phyloP scores from a whole-genome alignment of 805 yeast genomes.

The Schwanniomyces sp. region DNA sequence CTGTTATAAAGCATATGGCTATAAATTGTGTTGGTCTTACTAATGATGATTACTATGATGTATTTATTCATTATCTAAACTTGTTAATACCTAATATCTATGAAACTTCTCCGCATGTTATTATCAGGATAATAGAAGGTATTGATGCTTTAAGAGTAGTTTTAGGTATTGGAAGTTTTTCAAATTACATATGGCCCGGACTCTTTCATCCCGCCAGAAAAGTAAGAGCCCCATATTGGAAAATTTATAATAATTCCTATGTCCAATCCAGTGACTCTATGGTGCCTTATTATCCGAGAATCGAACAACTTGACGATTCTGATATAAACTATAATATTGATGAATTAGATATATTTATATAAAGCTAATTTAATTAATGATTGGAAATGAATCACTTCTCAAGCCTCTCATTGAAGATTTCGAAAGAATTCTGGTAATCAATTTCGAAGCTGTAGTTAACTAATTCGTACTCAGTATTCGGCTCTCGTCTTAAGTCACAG shows the following conservation, averaged over 20 bases:
- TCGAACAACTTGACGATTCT: constrained; percentile 32
- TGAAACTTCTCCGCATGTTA: constrained; percentile 96
- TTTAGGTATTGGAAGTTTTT: constrained; percentile 71
- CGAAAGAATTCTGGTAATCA: constrained; percentile 5
- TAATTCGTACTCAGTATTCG: neutral
- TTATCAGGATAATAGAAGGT: constrained; percentile 75
- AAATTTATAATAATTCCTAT: constrained; percentile 72
- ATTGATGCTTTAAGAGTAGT: constrained; percentile 70
- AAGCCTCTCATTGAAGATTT: constrained; percentile 6
- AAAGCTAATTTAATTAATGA: constrained; percentile 1
- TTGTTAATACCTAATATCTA: constrained; percentile 83
- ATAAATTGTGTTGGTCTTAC: constrained; percentile 75
- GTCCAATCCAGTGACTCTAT: constrained; percentile 71
- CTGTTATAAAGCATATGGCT: constrained; percentile 80
- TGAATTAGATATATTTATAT: constrained; percentile 50
- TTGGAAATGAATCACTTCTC: constrained; percentile 1
- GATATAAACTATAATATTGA: constrained; percentile 31
- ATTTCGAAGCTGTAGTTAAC: neutral
- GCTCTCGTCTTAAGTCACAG: constrained; percentile 15
- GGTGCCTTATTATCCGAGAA: constrained; percentile 77
- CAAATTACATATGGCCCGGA: constrained; percentile 84
- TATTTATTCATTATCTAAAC: constrained; percentile 80
- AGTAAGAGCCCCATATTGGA: constrained; percentile 87
- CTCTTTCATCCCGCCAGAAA: constrained; percentile 90
- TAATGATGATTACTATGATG: constrained; percentile 58